Evolutionary conservation across 345 rosid genomes (phyloP), one percentile per base, ranked within the genome.

Genomic region (Pseudoturritis turrita): DNA sequence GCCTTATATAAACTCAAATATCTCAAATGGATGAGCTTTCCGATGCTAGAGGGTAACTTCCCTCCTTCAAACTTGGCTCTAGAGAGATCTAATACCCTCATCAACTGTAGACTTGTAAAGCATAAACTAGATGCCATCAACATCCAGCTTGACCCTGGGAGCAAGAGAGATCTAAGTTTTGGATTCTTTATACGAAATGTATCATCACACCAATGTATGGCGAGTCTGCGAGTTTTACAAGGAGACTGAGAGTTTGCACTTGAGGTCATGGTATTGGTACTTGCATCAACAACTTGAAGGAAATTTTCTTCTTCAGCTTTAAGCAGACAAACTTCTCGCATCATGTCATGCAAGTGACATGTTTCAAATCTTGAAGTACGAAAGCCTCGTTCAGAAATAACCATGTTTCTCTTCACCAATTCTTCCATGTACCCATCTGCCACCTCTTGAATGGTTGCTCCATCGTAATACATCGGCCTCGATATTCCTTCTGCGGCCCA

Each of bases 401-500:
- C 67, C 81, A 85, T 63, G 7, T 70, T 58, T 70, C 74, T 76
- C 11, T 65, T 60, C 3, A 51, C 56, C 25, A 85, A 70, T 62
- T 83, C 80, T 17, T 10, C 44, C 26, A 82, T 26, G 56, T 73
- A 77, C 4, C 19, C 5, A 18, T 77, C 56, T 1, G 61, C 83
- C 0, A 52, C 75, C 26, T 82, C 78, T 14, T 56, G 75, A 4
- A 61, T n/a, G 1, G 50, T 21, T 10, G 12, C 71, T 28, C 64
- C 76, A 21, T 72, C 65, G n/a, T 25, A 56, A 33, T 23, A 0
- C 0, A 39, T 47, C 2, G 41, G 45, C 43, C 5, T 1, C n/a
- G 5, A 5, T 28, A 86, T 44, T 22, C 85, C 90, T 58, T 82
- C 81, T 3, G 80, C 83, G 5, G 74, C 59, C 88, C 81, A 85